Evolutionary conservation across 208 protist species (phyloP).

Genomic region (Phytomonas sp.): DNA sequence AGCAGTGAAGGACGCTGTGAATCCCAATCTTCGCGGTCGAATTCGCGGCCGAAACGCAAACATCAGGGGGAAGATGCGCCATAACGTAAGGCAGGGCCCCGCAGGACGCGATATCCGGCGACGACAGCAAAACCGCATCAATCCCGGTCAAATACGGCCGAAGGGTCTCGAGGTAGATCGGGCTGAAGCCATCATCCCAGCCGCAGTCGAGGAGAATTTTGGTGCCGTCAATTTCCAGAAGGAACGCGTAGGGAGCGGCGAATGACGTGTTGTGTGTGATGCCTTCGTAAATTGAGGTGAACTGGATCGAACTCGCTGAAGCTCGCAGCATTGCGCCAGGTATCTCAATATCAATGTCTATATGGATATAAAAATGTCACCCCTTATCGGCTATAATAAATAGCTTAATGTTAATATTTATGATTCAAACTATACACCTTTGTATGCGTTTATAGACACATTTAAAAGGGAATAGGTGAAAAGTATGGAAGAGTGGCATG

Average conservation of each 20-base stretch:
- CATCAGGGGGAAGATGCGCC: conserved; percentile 49
- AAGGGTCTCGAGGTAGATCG: conserved; percentile 38
- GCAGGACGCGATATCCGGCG: conserved; percentile 63
- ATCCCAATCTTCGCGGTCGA: conserved; percentile 75
- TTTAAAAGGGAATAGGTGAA: background rate
- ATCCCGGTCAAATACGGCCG: conserved; percentile 34
- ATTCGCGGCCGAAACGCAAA: conserved; percentile 46
- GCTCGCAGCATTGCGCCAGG: conserved; percentile 25
- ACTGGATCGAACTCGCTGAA: conserved; percentile 27
- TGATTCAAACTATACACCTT: background rate
- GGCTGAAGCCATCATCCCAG: conserved; percentile 63
- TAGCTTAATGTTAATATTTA: background rate
- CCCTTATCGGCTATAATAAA: background rate
- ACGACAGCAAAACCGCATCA: conserved; percentile 76
- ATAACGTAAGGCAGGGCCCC: conserved; percentile 81
- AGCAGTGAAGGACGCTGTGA: conserved; percentile 64
- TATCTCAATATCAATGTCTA: background rate
- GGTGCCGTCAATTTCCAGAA: conserved; percentile 80
- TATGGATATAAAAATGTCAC: background rate
- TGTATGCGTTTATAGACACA: background rate
- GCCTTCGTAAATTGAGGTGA: conserved; percentile 31
- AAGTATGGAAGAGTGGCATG: background rate
- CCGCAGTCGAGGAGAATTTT: conserved; percentile 83
- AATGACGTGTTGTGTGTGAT: conserved; percentile 18
- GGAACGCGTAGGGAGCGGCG: conserved; percentile 44